Evolutionary conservation across 2,329 filamentous ascomycete species (phyloP).

Genomic region (Nemania sp.): DNA sequence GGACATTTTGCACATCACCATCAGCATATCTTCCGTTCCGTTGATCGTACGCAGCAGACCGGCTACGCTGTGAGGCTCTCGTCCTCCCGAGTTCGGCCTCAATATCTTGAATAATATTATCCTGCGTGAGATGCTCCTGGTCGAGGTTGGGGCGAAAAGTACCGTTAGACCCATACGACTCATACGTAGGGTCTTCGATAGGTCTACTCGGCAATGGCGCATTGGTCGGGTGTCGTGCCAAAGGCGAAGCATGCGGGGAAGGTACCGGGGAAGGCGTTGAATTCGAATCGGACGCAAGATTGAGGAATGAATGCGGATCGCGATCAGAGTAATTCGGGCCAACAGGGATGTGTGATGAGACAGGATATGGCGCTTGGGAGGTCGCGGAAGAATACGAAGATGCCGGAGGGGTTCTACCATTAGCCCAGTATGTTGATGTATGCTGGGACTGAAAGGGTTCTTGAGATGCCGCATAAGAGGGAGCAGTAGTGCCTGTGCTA

Average conservation of each 20-base stretch:
- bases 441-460: constrained; percentile 52
- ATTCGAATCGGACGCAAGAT: constrained; percentile 60
- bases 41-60: constrained; percentile 52
- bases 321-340: constrained; percentile 62
- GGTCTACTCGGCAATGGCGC: constrained; percentile 69
- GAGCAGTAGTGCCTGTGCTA: constrained; percentile 18
- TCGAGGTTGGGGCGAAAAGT: constrained; percentile 49
- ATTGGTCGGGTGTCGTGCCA: constrained; percentile 70
- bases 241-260: constrained; percentile 62
- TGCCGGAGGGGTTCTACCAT: constrained; percentile 56
- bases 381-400: constrained; percentile 53
- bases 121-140: constrained; percentile 60
- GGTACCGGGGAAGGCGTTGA: constrained; percentile 63
- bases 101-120: constrained; percentile 69
- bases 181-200: constrained; percentile 59
- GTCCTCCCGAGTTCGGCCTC: constrained; percentile 63
- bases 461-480: constrained; percentile 44
- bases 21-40: constrained; percentile 62
- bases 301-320: constrained; percentile 61
- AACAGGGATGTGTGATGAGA: constrained; percentile 64
- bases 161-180: constrained; percentile 57
- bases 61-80: constrained; percentile 55
- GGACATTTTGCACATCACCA: constrained; percentile 60
- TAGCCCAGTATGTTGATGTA: constrained; percentile 52
- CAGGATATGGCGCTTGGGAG: constrained; percentile 64